Evolutionary conservation across 257 asterid species (phyloP), one percentile per base, ranked within the genome.

Genomic region (Plectranthus barbatus): DNA sequence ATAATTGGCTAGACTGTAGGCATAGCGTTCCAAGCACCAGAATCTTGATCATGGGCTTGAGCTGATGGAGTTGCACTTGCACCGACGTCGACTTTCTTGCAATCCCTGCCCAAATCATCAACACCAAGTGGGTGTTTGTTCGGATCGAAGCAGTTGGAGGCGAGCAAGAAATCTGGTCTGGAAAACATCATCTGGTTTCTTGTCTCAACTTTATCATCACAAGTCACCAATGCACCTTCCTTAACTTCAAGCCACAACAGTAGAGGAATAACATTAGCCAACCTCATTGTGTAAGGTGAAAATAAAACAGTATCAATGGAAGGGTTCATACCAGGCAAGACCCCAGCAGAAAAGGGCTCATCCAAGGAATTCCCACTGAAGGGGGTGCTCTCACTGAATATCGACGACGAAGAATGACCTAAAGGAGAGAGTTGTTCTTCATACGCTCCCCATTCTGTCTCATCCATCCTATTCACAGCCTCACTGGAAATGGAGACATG

Each of bases 101-200:
- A 69, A 15, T 65, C 73, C n/a, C 37, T 5, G 72, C 63, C 62
- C 59, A 24, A 56, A 60, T 74, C 80, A 57, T 71, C 68, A 33
- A 60, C 68, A 24, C 70, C 61, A 37, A 59, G 29, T 29, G 68
- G 67, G 50, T 73, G 62, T 29, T 77, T 64, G 71, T 67, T 57
- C 15, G 81, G 77, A 44, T 68, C 59, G 34, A 75, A 82, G 48
- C 75, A 75, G 79, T 75, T 78, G 2, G 91, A 76, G 12, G 72
- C 86, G 7, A 80, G 85, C 63, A 82, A 56, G 48, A 60, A 60
- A 75, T 87, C 94, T 1, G 91, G 85, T 76, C 81, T 72, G 24
- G 86, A 57, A 69, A 68, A 53, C 42, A 80, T 54, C 72, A 68
- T 63, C 66, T 33, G 42, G 60, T 47, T 62, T 31, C 57, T n/a